phyloP scores from a whole-genome alignment of 768 basidiomycete species.

The Mycena vitilis region DNA sequence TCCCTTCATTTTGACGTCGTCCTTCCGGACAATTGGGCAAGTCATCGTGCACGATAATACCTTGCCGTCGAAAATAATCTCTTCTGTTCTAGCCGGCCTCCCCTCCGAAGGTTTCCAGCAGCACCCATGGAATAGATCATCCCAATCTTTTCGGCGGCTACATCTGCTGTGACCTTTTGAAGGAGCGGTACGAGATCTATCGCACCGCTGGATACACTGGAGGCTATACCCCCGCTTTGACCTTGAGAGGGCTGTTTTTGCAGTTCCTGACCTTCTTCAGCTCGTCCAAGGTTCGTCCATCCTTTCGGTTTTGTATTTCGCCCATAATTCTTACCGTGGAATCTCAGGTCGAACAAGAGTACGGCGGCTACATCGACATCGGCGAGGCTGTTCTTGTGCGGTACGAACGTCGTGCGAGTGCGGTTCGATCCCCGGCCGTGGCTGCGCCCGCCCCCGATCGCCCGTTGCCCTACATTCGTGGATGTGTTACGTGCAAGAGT shows the following conservation, averaged over 20 bases:
- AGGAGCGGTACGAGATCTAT: conserved; percentile 33
- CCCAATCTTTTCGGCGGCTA: conserved; percentile 54
- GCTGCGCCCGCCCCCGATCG: no score
- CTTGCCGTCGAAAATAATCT: no score
- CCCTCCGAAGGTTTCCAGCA: conserved; percentile 50
- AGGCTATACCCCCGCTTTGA: conserved; percentile 58
- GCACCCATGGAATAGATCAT: conserved; percentile 50
- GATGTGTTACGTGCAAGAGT: no score
- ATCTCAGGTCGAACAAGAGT: conserved; percentile 51
- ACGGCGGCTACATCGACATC: conserved; percentile 43
- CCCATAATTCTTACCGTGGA: conserved; percentile 5
- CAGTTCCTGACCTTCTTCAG: conserved; percentile 60
- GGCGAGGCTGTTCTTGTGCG: conserved; percentile 42
- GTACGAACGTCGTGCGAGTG: conserved; percentile 42
- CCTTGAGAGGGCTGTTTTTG: conserved; percentile 58
- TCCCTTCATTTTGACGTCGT: conserved; percentile 29
- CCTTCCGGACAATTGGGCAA: conserved; percentile 48
- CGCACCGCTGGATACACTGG: conserved; percentile 24
- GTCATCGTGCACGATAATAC: no score
- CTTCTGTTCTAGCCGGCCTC: conserved; percentile 41
- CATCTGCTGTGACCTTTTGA: conserved; percentile 59
- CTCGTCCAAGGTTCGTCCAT: conserved; percentile 45
- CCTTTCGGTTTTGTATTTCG: neutral
- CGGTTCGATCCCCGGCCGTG: neutral
- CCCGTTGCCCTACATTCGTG: no score